Conservation (phyloP, 805 yeast species). For the Cyberlindnera samutprakarnensis region DNA sequence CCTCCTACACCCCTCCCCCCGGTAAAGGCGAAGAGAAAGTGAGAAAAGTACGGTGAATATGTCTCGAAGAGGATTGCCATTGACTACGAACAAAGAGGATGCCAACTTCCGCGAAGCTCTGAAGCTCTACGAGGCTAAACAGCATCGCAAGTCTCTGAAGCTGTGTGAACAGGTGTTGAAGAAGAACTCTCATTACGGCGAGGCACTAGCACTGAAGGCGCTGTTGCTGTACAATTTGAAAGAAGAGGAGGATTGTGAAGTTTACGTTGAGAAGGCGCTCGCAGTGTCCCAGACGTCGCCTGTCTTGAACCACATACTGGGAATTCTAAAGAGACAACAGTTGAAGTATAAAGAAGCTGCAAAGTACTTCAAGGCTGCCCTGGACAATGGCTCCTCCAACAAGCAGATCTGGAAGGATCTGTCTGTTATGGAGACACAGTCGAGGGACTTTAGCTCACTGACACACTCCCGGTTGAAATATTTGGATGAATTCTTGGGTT, state of each 20-base stretch:
- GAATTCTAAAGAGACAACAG: constrained; percentile 68
- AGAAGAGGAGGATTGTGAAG: constrained; percentile 58
- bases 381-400: constrained; percentile 73
- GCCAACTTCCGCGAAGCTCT: constrained; percentile 74
- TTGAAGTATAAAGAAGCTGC: constrained; percentile 71
- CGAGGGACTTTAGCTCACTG: constrained; percentile 61
- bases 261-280: constrained; percentile 53
- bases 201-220: constrained; percentile 81
- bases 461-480: constrained; percentile 57
- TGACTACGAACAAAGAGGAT: constrained; percentile 63
- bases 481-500: constrained; percentile 70
- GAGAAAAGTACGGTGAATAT: too few species aligned
- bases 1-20: too few species aligned
- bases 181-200: constrained; percentile 70
- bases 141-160: constrained; percentile 80
- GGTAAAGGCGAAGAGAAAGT: too few species aligned
- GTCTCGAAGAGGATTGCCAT: too few species aligned
- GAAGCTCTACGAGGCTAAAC: constrained; percentile 73
- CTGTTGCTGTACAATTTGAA: constrained; percentile 51
- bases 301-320: constrained; percentile 77
- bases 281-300: constrained; percentile 53
- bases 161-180: constrained; percentile 68
- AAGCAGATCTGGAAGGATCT: constrained; percentile 76
- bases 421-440: constrained; percentile 71
- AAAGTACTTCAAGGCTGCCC: constrained; percentile 66